Evolutionary conservation across 1,284 basidiomycete species (phyloP), one percentile per base, ranked within the genome.

Genomic region (Sporisorium reilianum): DNA sequence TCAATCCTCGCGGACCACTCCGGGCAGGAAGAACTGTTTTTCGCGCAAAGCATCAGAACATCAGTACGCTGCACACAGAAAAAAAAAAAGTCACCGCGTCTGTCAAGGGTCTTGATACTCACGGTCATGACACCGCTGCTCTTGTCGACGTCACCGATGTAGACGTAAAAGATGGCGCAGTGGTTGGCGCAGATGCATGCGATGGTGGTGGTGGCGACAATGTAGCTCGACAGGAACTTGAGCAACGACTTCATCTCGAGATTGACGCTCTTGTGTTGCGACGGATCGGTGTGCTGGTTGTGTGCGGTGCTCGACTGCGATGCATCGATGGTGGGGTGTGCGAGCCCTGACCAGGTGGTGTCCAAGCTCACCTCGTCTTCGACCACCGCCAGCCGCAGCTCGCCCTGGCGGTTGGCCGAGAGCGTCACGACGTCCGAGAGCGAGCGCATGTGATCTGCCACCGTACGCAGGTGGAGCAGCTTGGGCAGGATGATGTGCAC

Each of bases 141-240:
- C 40, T 79, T 74, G 46, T 79, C 70, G 11, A 77, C 61, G 11
- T 82, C 77, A 10, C 83, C 82, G 26, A 85, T 76, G 61, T 85
- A 85, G 55, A 85, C 82, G 67, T 85, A 85, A 44, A 85, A 84
- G 63, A 85, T 84, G 42, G 80, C 82, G 63, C 82, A 84, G 62
- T 84, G 83, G 32, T 65, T 64, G 22, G 65, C 58, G 74, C 84
- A 85, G 52, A 85, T 74, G 76, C 81, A 83, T 5, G 78, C 80
- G 48, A 85, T 84, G 2, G 83, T 83, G 11, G 77, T 79, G 1
- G 77, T 75, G 2, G 72, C 76, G 38, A 85, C 79, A n/a, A 74
- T 46, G 77, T 85, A 80, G 46, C 71, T 69, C 41, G 71, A 78
- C 40, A 85, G 70, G 63, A 84, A 84, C 38, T 80, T 80, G 53